phyloP scores from a whole-genome alignment of 306 rosid genomes.

The Acacia melanoxylon region DNA sequence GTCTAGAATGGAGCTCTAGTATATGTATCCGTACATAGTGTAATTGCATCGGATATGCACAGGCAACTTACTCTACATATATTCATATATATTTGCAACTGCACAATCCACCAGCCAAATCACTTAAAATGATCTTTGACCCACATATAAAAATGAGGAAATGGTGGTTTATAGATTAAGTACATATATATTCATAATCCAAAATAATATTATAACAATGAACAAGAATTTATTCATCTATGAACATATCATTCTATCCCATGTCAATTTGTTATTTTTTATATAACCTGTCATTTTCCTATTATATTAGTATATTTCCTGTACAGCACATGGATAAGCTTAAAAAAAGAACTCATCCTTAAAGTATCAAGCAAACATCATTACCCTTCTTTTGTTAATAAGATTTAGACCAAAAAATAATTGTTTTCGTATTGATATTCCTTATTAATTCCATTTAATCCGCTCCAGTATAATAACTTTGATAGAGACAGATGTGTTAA shows the following conservation, averaged over 20 bases:
- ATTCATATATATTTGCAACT: conserved; percentile 1
- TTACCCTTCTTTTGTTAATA: background rate
- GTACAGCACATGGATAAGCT: background rate
- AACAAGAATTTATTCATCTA: background rate
- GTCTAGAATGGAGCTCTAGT: background rate
- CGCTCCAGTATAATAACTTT: conserved; percentile 2
- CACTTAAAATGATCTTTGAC: background rate
- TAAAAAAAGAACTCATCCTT: background rate
- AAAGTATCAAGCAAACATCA: conserved; percentile 10
- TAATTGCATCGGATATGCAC: background rate
- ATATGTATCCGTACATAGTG: background rate
- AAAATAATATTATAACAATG: conserved; percentile 20
- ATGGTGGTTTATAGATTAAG: background rate
- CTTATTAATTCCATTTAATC: conserved; percentile 19
- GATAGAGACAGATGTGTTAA: conserved; percentile 20
- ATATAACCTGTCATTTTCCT: background rate
- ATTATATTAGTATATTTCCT: background rate
- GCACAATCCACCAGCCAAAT: conserved; percentile 9
- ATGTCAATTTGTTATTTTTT: background rate
- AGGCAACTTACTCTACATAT: background rate
- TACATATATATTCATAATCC: conserved; percentile 14
- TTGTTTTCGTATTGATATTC: conserved; percentile 15
- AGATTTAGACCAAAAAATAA: conserved; percentile 21
- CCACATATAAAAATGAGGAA: background rate
- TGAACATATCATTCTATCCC: background rate